Evolutionary conservation across 2,329 filamentous ascomycete genomes (phyloP).

Genomic region (Calonectria leucothoes): DNA sequence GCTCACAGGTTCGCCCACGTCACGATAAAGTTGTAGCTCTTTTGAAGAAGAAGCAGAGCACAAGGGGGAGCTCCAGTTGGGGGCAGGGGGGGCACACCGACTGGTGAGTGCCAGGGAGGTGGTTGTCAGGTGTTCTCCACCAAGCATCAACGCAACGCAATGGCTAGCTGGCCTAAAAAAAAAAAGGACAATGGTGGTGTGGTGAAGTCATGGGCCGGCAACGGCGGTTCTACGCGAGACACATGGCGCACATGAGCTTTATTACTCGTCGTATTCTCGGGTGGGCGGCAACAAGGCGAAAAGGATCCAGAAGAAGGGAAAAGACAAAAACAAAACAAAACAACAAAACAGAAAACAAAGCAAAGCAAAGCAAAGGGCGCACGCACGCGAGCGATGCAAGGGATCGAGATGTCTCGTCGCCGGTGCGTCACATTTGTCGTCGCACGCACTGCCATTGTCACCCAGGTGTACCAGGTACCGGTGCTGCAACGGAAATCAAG

Average conservation of each 20-base stretch:
- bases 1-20: conserved; percentile 7
- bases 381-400: background rate
- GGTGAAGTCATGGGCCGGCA: background rate
- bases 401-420: background rate
- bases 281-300: background rate
- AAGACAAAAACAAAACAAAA: background rate
- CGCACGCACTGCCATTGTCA: background rate
- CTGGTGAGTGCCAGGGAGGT: background rate
- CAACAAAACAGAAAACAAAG: background rate
- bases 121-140: background rate
- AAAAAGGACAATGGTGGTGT: background rate
- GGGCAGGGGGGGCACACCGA: background rate
- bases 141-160: background rate
- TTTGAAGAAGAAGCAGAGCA: background rate
- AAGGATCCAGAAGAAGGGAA: background rate
- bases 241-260: background rate
- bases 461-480: background rate
- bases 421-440: background rate
- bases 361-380: background rate
- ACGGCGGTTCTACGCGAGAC: background rate
- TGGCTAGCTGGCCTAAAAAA: background rate
- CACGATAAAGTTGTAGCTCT: conserved; percentile 5
- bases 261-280: conserved; percentile 3
- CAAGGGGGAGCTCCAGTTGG: background rate
- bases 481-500: background rate